Conservation (phyloP, 805 yeast species). For the Wickerhamomyces mucosus region DNA sequence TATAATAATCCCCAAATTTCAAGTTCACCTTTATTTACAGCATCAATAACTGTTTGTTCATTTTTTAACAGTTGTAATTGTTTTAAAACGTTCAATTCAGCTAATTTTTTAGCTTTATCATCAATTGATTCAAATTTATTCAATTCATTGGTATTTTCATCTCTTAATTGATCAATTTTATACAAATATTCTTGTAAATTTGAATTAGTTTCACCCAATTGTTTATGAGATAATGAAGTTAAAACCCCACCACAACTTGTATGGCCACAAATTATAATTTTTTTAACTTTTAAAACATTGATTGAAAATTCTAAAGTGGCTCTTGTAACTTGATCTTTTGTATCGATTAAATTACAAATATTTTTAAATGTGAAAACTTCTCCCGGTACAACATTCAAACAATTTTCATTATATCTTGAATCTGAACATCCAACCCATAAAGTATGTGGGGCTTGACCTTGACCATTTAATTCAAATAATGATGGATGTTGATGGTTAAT, state of each 20-base stretch:
- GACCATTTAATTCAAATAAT: conserved; percentile 37
- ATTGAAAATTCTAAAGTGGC: conserved; percentile 85
- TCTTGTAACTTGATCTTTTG: conserved; percentile 60
- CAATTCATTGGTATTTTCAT: conserved; percentile 43
- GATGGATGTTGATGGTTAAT: conserved; percentile 18
- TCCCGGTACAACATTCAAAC: conserved; percentile 76
- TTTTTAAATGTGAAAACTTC: conserved; percentile 85
- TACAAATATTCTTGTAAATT: conserved; percentile 37
- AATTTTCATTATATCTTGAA: conserved; percentile 76
- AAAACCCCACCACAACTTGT: conserved; percentile 92
- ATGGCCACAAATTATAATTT: conserved; percentile 86
- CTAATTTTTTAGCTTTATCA: conserved; percentile 49
- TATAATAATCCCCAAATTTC: conserved; percentile 80
- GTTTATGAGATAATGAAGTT: conserved; percentile 61
- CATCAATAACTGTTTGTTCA: conserved; percentile 49
- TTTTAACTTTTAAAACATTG: conserved; percentile 70
- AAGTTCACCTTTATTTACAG: conserved; percentile 50
- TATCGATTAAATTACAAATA: conserved; percentile 69
- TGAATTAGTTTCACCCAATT: conserved; percentile 47
- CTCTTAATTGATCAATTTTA: conserved; percentile 59
- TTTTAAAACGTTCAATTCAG: conserved; percentile 65
- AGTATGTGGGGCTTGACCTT: conserved; percentile 89
- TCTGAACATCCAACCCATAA: conserved; percentile 94
- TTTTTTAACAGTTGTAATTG: conserved; percentile 61
- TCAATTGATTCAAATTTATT: conserved; percentile 39